Percentiles rank a stretch among this genome's conserved stretches.
Evolutionary conservation across 2,329 filamentous ascomycete species (phyloP).

Genomic region (Trichophyton schoenleinii): DNA sequence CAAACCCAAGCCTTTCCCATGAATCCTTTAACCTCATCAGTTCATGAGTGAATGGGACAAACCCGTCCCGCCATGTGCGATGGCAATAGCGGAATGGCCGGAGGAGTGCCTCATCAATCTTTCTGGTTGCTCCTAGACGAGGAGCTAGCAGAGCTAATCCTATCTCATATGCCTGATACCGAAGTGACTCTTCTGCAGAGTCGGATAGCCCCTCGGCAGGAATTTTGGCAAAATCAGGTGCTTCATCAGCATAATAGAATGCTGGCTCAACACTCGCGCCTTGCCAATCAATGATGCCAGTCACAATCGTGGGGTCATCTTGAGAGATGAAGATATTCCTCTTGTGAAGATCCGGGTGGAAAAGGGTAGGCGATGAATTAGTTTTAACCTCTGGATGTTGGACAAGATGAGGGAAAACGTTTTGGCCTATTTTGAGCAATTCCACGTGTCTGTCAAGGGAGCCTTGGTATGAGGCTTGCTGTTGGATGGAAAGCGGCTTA

Average conservation of each 20-base stretch:
- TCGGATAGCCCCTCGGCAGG: constrained; percentile 17
- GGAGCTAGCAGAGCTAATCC: constrained; percentile 12
- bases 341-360: constrained; percentile 32
- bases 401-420: constrained; percentile 22
- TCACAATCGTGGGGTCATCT: constrained; percentile 23
- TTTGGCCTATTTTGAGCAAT: constrained; percentile 21
- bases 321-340: constrained; percentile 34
- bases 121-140: constrained; percentile 14
- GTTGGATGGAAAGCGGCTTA: constrained; percentile 8
- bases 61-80: constrained; percentile 32
- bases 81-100: constrained; percentile 31
- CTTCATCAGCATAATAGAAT: constrained; percentile 18
- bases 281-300: constrained; percentile 21
- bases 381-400: constrained; percentile 19
- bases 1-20: constrained; percentile 31
- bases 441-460: constrained; percentile 23
- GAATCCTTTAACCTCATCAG: constrained; percentile 27
- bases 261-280: constrained; percentile 16
- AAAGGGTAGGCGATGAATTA: constrained; percentile 22
- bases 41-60: constrained; percentile 28
- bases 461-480: constrained; percentile 25
- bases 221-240: constrained; percentile 29
- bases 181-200: constrained; percentile 13
- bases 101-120: constrained; percentile 26
- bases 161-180: constrained; percentile 22